phyloP scores from a whole-genome alignment of 768 basidiomycete genomes.

The Mycena epipterygia region DNA sequence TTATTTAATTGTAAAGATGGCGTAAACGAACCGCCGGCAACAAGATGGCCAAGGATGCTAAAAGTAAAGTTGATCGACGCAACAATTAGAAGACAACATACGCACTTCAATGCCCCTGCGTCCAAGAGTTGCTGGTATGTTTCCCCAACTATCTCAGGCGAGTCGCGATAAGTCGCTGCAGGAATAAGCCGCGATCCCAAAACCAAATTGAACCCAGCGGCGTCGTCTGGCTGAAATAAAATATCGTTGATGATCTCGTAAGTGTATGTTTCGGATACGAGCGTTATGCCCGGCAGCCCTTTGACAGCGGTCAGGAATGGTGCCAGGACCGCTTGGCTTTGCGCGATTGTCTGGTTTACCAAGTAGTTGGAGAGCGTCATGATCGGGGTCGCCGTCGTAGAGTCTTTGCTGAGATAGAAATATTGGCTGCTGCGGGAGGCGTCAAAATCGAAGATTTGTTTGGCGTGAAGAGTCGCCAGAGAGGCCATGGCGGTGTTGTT shows the following conservation, averaged over 20 bases:
- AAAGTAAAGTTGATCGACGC: background rate
- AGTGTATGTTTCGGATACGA: background rate
- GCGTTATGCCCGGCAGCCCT: slow-evolving; percentile 35
- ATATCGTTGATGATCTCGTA: slow-evolving; percentile 33
- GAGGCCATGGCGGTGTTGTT: slow-evolving; percentile 38
- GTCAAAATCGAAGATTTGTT: slow-evolving; percentile 54
- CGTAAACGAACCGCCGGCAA: slow-evolving; percentile 38
- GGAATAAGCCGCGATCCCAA: slow-evolving; percentile 39
- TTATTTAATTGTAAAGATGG: background rate
- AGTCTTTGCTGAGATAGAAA: slow-evolving; percentile 34
- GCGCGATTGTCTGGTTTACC: slow-evolving; percentile 22
- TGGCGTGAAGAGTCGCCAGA: slow-evolving; percentile 47
- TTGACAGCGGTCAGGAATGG: slow-evolving; percentile 40
- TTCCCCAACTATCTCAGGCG: slow-evolving; percentile 35
- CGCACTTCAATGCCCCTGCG: slow-evolving; percentile 27
- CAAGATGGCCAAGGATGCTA: slow-evolving; percentile 39
- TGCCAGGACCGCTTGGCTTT: slow-evolving; percentile 33
- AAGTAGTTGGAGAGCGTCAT: slow-evolving; percentile 38
- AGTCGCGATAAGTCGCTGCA: slow-evolving; percentile 29
- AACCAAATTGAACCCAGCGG: slow-evolving; percentile 23
- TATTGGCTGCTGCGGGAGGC: slow-evolving; percentile 47
- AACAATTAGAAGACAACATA: background rate
- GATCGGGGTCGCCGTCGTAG: slow-evolving; percentile 26
- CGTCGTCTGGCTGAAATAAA: slow-evolving; percentile 34
- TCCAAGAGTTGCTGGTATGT: slow-evolving; percentile 40